Base-by-base conservation (phyloP, 2,329 filamentous ascomycete species). In the Phyllosticta citriasiana region DNA sequence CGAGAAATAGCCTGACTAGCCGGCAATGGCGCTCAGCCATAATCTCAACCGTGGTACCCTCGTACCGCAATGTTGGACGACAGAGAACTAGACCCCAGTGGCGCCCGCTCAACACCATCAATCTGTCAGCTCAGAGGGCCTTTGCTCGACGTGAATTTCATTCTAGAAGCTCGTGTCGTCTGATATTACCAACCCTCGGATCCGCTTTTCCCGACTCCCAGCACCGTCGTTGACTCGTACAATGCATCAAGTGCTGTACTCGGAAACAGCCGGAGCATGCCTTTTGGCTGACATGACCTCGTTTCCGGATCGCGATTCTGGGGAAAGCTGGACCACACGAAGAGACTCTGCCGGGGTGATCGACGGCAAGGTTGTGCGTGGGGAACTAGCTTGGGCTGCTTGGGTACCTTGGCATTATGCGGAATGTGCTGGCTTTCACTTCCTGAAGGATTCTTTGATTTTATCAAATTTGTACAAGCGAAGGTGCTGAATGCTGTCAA, bases 301-400 rank as follows among this genome's bases (percentile, higher is more conserved):
- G 40, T 14, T 47, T 47, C 40, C 14, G n/a, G 16, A n/a, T 47
- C 14, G 40, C 40, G 40, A 47, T 47, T 47, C 40, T 47, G 40
- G 40, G 14, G 40, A 47, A 47, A 47, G 16, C 40, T n/a, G 40
- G 40, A 40, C 33, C 10, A 16, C 7, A 10, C 6, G 14, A 16
- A 47, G 14, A n/a, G n/a, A 47, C 40, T 47, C 40, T n/a, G 14
- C 40, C 40, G 40, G 40, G 40, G 40, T 47, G 40, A 47, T 47
- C 40, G 14, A 47, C 40, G 40, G 40, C 19, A 47, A n/a, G 40
- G 40, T 7, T 47, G 16, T 47, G 40, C 40, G 40, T n/a, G 57
- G 57, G 52, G 55, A 53, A 55, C 26, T 53, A 60, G 57, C 52
- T 55, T 51, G 19, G 53, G 57, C 57, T 40, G 24, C 40, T 47